A percentile compares a stretch with the other conserved stretches of the same genome.
phyloP scores from a whole-genome alignment of 345 rosid species.

The Hirschfeldia incana region DNA sequence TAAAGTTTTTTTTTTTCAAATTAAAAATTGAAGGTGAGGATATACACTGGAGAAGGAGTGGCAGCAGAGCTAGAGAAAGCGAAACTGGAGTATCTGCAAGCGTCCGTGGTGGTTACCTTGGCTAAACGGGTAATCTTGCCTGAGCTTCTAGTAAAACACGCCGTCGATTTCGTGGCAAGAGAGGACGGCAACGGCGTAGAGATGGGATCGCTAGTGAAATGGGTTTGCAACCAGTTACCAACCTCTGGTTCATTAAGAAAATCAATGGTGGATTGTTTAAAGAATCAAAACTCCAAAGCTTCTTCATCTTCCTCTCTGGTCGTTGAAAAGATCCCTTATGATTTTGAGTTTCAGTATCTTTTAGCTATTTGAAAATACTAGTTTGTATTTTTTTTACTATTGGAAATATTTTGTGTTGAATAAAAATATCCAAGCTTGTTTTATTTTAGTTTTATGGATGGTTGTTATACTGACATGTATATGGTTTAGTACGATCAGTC shows the following conservation, averaged over 20 bases:
- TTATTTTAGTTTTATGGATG: neutral
- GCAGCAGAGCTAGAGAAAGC: slow-evolving; percentile 70
- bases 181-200: neutral
- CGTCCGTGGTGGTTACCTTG: slow-evolving; percentile 64
- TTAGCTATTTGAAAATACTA: neutral
- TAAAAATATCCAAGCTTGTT: neutral
- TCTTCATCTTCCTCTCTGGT: neutral
- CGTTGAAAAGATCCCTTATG: neutral
- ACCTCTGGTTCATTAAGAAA: neutral
- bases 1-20: neutral
- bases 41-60: slow-evolving; percentile 80
- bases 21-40: slow-evolving; percentile 58
- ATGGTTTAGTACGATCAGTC: neutral
- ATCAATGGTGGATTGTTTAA: neutral
- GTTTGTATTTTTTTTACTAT: neutral
- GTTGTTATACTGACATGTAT: neutral
- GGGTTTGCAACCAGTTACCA: neutral
- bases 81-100: slow-evolving; percentile 85
- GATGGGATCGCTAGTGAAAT: neutral
- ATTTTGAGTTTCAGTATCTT: neutral
- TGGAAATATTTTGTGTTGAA: slow-evolving; percentile 8
- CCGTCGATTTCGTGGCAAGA: neutral
- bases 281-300: neutral
- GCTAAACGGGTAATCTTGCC: slow-evolving; percentile 70
- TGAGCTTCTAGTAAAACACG: slow-evolving; percentile 54